These are phyloP conservation scores for Aureobasidium sp. DNA, from an alignment of 2,329 filamentous ascomycete genomes.

Conservation along the genomic window DNA sequence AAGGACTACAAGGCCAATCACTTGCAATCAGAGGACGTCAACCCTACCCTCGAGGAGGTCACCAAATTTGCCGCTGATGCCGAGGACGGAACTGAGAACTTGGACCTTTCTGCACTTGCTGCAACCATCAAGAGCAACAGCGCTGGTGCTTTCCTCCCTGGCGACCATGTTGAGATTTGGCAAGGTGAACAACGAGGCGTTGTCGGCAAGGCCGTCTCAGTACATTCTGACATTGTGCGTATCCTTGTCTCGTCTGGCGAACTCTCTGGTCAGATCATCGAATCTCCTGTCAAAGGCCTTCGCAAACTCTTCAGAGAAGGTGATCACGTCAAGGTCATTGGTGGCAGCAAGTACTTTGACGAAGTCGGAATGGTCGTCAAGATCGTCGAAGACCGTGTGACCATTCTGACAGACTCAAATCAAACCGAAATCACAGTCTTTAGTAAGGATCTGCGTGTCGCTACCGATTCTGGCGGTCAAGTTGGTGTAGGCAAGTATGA, in stretches of 20 bases:
- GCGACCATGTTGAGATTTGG: constrained; percentile 94
- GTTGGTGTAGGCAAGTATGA: constrained; percentile 82
- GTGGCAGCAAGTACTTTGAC: constrained; percentile 86
- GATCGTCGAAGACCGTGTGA: constrained; percentile 86
- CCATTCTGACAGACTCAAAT: constrained; percentile 83
- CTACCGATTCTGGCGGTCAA: constrained; percentile 82
- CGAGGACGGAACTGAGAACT: constrained; percentile 86
- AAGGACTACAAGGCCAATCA: constrained; percentile 90
- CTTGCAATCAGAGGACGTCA: constrained; percentile 80
- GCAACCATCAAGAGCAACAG: constrained; percentile 82
- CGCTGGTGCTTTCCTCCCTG: constrained; percentile 77
- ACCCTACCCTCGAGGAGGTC: constrained; percentile 88
- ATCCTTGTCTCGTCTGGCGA: constrained; percentile 78
- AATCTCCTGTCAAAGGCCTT: constrained; percentile 84
- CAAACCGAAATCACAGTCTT: constrained; percentile 95
- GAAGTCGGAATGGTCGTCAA: constrained; percentile 97
- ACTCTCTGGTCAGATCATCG: constrained; percentile 74
- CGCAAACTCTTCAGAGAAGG: constrained; percentile 88
- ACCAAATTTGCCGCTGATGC: constrained; percentile 77
- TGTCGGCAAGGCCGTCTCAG: constrained; percentile 74
- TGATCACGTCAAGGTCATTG: constrained; percentile 98
- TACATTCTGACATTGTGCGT: constrained; percentile 87
- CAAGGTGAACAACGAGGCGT: constrained; percentile 92
- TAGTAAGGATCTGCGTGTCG: constrained; percentile 90
- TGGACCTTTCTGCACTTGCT: constrained; percentile 85